Evolutionary conservation across 345 rosid genomes (phyloP), one percentile per base, ranked within the genome.

Genomic region (Noccaea caerulescens): DNA sequence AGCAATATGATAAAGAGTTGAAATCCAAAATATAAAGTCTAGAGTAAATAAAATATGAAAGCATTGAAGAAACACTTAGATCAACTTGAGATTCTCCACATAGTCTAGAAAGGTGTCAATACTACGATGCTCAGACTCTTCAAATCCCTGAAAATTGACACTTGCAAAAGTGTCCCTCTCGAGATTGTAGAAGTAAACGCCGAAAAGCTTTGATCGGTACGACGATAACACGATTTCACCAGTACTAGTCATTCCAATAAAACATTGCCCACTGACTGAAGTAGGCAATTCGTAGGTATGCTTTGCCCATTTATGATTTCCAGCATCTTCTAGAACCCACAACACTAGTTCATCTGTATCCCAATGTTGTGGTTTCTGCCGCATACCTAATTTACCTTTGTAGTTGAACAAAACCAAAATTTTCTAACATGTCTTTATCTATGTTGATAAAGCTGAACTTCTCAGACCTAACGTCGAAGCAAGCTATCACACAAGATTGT

Each of bases 221-320:
- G 25, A 14, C 6, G 14, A 14, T 11, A 10, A 32, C 32, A 33
- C 32, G 46, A 32, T 33, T 16, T 63, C 55, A 33, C 30, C 7
- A 7, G 32, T 14, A 44, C 9, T 0, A 10, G 52, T 43, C 39
- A 61, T 13, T 43, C 25, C 53, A 9, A 43, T 5, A 44, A n/a
- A 44, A 11, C 3, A 0, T 0, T 23, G 2, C 4, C 1, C 8
- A 32, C 1, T 13, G 2, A 0, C 8, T 2, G 5, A 44, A 44
- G 4, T 1, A 9, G 39, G 12, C 25, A 30, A 3, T 9, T 2
- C 12, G 39, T 18, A 44, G 4, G 30, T 6, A 44, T 3, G 25
- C n/a, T 61, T 61, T 13, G 66, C 30, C 66, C 66, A 61, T 61
- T n/a, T 30, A 62, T 62, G 66, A 23, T 8, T 14, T 6, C 13